Conservation (phyloP, 768 basidiomycete genomes). For the Boletus rufocinnamomeus region DNA sequence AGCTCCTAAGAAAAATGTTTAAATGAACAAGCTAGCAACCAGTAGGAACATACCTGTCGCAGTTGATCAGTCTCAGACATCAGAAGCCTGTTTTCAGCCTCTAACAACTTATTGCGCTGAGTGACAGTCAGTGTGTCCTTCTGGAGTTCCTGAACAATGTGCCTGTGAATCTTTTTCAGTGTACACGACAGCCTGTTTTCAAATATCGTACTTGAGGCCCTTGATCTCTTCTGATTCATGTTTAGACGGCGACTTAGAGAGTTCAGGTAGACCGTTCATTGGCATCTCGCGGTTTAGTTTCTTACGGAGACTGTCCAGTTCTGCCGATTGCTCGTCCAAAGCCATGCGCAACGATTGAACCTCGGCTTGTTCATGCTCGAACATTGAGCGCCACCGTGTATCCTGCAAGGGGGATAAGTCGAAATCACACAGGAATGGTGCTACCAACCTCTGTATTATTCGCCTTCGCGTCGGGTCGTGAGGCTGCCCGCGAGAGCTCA, state of each 20-base stretch:
- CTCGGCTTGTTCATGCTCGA: constrained; percentile 36
- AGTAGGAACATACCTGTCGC: constrained; percentile 53
- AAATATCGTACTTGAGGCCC: constrained; percentile 67
- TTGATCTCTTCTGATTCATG: constrained; percentile 68
- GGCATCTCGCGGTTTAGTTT: constrained; percentile 59
- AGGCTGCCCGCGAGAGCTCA: constrained; percentile 38
- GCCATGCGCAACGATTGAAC: constrained; percentile 33
- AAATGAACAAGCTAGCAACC: not conserved
- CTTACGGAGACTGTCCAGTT: constrained; percentile 61
- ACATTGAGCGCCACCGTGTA: constrained; percentile 29
- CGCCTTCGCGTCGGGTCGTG: constrained; percentile 24
- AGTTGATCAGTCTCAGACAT: constrained; percentile 59
- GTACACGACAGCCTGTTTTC: not conserved
- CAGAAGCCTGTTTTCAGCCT: constrained; percentile 74
- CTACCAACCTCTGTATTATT: constrained; percentile 30
- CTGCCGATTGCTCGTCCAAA: constrained; percentile 44
- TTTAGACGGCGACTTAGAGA: constrained; percentile 43
- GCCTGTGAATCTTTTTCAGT: constrained; percentile 43
- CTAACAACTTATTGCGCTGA: constrained; percentile 70
- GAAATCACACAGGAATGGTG: not conserved
- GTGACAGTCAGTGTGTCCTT: constrained; percentile 68
- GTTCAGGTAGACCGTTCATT: constrained; percentile 41
- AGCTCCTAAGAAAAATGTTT: constrained; percentile 55
- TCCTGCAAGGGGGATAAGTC: constrained; percentile 20
- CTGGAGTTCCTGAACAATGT: constrained; percentile 86